Conservation (phyloP, 345 rosid genomes). For the Garcia nutans region DNA sequence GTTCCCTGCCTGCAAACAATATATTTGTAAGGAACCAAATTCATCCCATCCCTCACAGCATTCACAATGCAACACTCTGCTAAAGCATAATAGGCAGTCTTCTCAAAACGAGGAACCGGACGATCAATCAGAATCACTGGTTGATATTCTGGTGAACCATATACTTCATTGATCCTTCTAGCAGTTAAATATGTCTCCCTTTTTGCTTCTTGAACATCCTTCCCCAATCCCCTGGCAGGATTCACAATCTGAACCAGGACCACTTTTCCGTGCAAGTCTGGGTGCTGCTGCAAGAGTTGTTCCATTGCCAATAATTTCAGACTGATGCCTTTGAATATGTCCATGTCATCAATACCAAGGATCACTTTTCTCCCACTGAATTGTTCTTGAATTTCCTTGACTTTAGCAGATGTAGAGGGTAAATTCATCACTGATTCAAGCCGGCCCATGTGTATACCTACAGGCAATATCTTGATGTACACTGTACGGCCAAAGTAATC, state of each 20-base stretch:
- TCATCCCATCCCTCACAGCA: conserved; percentile 90
- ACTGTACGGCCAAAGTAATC: conserved; percentile 85
- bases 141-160: conserved; percentile 54
- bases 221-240: conserved; percentile 72
- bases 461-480: conserved; percentile 66
- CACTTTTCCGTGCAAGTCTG: conserved; percentile 55
- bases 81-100: conserved; percentile 73
- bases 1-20: conserved; percentile 79
- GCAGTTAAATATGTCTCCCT: conserved; percentile 58
- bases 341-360: conserved; percentile 84
- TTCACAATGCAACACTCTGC: conserved; percentile 81
- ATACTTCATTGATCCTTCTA: conserved; percentile 57
- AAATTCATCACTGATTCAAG: conserved; percentile 68
- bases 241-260: conserved; percentile 78
- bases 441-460: conserved; percentile 72
- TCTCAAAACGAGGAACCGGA: conserved; percentile 65
- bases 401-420: conserved; percentile 53
- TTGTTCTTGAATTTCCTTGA: conserved; percentile 55
- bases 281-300: conserved; percentile 57
- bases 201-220: conserved; percentile 75
- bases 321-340: conserved; percentile 80
- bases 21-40: conserved; percentile 75
- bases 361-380: conserved; percentile 63
- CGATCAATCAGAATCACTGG: conserved; percentile 75
- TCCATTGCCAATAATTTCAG: conserved; percentile 69